These are phyloP conservation scores for Arabidopsis lyrata DNA, from an alignment of 441 rosid species.

Conservation along the genomic window DNA sequence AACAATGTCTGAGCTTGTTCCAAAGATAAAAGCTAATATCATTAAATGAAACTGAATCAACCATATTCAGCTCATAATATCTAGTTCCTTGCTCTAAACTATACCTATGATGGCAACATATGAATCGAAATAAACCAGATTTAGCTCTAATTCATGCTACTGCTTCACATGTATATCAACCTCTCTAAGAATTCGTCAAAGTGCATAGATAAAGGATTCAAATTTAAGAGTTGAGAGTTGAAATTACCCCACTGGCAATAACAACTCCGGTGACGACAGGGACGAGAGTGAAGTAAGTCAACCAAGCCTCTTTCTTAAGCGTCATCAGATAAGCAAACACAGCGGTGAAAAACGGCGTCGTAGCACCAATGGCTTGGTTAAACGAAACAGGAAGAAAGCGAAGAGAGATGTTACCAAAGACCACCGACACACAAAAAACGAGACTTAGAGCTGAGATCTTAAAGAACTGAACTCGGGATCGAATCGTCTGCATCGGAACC, in stretches of 20 bases:
- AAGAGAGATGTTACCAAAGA: slow-evolving; percentile 81
- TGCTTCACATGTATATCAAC: neutral
- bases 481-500: slow-evolving; percentile 92
- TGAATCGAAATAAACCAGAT: neutral
- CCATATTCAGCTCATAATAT: neutral
- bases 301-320: slow-evolving; percentile 86
- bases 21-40: neutral
- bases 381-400: slow-evolving; percentile 86
- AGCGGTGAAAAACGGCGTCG: slow-evolving; percentile 93
- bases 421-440: slow-evolving; percentile 91
- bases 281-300: slow-evolving; percentile 78
- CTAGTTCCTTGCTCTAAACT: slow-evolving; percentile 1
- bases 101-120: neutral
- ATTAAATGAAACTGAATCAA: slow-evolving; percentile 13
- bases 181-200: slow-evolving; percentile 17
- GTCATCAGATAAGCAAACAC: slow-evolving; percentile 88
- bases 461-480: slow-evolving; percentile 77
- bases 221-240: neutral
- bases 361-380: slow-evolving; percentile 91
- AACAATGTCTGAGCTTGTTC: slow-evolving; percentile 13
- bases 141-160: slow-evolving; percentile 11
- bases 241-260: slow-evolving; percentile 85
- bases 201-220: neutral
- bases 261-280: slow-evolving; percentile 94
- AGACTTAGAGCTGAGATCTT: slow-evolving; percentile 86